Evolutionary conservation across 257 asterid genomes (phyloP), one percentile per base, ranked within the genome.

Genomic region (Forsythia suspensa): DNA sequence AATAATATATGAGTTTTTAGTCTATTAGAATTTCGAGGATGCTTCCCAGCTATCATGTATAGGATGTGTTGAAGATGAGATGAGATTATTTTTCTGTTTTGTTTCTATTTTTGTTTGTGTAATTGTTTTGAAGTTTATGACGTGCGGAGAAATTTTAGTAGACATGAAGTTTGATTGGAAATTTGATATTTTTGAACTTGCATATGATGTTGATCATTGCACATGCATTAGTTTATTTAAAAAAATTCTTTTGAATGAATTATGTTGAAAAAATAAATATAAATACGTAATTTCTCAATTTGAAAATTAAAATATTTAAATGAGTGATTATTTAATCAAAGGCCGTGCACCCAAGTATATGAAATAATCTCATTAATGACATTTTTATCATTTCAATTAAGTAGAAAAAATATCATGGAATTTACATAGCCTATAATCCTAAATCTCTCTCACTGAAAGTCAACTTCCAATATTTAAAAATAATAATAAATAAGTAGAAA

Each of bases 1-100:
- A 80, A 77, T 52, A 84, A 85, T 57, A 75, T 92, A 1, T 90
- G 69, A 87, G 37, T 24, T 15, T 10, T 34, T 71, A 8, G 34
- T 21, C 55, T 70, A 63, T 69, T 55, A 8, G 43, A 70, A 46
- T 79, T 42, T 76, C 6, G 76, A 29, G 37, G 18, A 67, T 36
- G n/a, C 36, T 69, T 38, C 37, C 8, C 41, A 51, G 79, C 4
- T 74, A 38, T 29, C 61, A 75, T 71, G 71, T 78, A 66, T 41
- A 74, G 75, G 70, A 61, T 65, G 65, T 12, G 75, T 7, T 40
- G 68, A 65, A 74, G 65, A 63, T 36, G 43, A 71, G 71, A 51
- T 41, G 34, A 66, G 61, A 9, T 76, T 55, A 68, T 18, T 18
- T 67, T 20, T 3, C 6, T 41, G 24, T 41, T 67, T 29, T 61